Conservation (phyloP, 2,329 filamentous ascomycete species). For the Alternaria metachromatica region DNA sequence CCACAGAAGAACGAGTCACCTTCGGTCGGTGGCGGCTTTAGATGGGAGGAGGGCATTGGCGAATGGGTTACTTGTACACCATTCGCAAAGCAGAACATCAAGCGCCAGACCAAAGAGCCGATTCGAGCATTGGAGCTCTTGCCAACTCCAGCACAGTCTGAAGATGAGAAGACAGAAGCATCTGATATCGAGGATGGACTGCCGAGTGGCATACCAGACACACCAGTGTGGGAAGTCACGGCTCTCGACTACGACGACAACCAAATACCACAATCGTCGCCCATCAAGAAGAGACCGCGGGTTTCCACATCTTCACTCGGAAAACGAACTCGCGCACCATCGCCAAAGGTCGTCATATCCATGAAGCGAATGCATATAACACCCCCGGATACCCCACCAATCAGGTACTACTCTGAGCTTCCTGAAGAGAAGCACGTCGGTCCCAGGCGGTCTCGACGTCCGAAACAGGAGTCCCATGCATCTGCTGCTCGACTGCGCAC, state of each 20-base stretch:
- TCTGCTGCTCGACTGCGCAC: conserved; percentile 6
- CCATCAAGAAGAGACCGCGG: conserved; percentile 24
- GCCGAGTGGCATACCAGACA: background rate
- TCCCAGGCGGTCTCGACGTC: conserved; percentile 8
- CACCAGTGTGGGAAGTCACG: conserved; percentile 15
- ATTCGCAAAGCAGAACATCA: conserved; percentile 31
- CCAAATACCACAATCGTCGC: conserved; percentile 31
- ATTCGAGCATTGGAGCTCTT: conserved; percentile 31
- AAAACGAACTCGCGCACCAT: conserved; percentile 34
- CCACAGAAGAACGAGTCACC: conserved; percentile 40
- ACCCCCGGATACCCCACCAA: conserved; percentile 18
- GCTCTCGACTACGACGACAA: conserved; percentile 26
- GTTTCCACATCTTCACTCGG: conserved; percentile 20
- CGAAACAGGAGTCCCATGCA: conserved; percentile 7
- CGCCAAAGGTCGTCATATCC: conserved; percentile 38
- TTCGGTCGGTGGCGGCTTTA: conserved; percentile 38
- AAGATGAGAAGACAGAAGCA: conserved; percentile 15
- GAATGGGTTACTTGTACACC: conserved; percentile 56
- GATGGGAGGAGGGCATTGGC: conserved; percentile 55
- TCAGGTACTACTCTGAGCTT: conserved; percentile 25
- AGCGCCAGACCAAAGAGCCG: conserved; percentile 19
- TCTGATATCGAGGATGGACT: conserved; percentile 22
- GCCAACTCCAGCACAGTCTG: conserved; percentile 38
- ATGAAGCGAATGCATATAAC: conserved; percentile 26
- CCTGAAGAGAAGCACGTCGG: conserved; percentile 18